phyloP scores from a whole-genome alignment of 2,329 filamentous ascomycete species.

The Colletotrichum sp. region DNA sequence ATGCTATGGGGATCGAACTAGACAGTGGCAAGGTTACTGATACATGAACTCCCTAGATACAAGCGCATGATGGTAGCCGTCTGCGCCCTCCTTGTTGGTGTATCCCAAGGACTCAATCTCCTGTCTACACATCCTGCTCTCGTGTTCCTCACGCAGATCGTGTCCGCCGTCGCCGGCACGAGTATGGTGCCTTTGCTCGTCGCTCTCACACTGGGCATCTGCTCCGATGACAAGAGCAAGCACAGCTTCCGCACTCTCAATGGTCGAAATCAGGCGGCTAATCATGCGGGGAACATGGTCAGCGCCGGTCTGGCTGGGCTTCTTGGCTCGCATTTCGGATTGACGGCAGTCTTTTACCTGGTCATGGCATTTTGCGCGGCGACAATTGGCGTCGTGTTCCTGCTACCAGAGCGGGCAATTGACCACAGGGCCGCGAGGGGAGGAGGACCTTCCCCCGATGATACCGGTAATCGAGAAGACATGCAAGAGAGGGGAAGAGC shows the following conservation, averaged over 20 bases:
- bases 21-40: neutral
- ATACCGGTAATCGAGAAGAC: neutral
- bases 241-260: constrained; percentile 8
- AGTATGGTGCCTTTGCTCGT: constrained; percentile 6
- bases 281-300: constrained; percentile 12
- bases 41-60: neutral
- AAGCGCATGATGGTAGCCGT: neutral
- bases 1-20: neutral
- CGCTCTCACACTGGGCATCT: constrained; percentile 9
- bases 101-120: constrained; percentile 9
- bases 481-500: neutral
- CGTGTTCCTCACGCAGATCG: constrained; percentile 10
- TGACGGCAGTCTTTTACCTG: constrained; percentile 3
- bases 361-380: constrained; percentile 11
- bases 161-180: constrained; percentile 9
- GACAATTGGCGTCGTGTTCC: neutral
- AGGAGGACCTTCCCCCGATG: neutral
- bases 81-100: constrained; percentile 5
- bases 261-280: constrained; percentile 1
- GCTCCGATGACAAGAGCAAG: neutral
- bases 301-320: constrained; percentile 5
- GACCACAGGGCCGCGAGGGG: neutral
- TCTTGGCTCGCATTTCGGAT: neutral
- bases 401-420: neutral
- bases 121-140: constrained; percentile 5